phyloP scores from a whole-genome alignment of 495 filamentous ascomycete genomes.

The Aspergillus leporis region DNA sequence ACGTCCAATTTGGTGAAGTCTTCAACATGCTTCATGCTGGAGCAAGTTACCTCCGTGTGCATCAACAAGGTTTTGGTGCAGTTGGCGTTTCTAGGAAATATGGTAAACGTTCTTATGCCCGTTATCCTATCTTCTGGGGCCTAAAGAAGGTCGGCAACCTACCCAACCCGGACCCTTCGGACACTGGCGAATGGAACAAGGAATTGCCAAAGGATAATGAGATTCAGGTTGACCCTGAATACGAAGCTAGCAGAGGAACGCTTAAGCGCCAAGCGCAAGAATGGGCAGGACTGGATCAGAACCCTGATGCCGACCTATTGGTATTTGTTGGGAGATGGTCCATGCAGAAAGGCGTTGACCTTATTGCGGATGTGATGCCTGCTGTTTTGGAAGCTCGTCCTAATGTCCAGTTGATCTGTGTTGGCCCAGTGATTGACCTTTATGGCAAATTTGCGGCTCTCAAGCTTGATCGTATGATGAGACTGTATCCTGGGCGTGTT shows the following conservation, averaged over 20 bases:
- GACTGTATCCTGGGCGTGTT: conserved; percentile 72
- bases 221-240: conserved; percentile 55
- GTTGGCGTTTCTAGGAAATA: conserved; percentile 77
- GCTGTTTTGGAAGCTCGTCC: conserved; percentile 66
- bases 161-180: conserved; percentile 75
- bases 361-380: conserved; percentile 77
- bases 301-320: conserved; percentile 68
- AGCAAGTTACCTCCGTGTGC: conserved; percentile 71
- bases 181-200: conserved; percentile 68
- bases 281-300: conserved; percentile 69
- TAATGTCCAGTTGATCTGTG: conserved; percentile 67
- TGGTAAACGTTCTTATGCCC: conserved; percentile 70
- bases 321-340: conserved; percentile 82
- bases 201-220: conserved; percentile 52
- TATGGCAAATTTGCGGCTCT: conserved; percentile 77
- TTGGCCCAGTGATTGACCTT: conserved; percentile 76
- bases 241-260: conserved; percentile 57
- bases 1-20: conserved; percentile 64
- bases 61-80: conserved; percentile 74
- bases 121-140: conserved; percentile 80
- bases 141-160: conserved; percentile 68
- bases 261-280: conserved; percentile 71
- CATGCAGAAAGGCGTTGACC: conserved; percentile 75
- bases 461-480: conserved; percentile 72
- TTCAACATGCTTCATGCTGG: conserved; percentile 74